Base-by-base conservation (phyloP, 257 asterid genomes). In the Jacaranda copaia region DNA sequence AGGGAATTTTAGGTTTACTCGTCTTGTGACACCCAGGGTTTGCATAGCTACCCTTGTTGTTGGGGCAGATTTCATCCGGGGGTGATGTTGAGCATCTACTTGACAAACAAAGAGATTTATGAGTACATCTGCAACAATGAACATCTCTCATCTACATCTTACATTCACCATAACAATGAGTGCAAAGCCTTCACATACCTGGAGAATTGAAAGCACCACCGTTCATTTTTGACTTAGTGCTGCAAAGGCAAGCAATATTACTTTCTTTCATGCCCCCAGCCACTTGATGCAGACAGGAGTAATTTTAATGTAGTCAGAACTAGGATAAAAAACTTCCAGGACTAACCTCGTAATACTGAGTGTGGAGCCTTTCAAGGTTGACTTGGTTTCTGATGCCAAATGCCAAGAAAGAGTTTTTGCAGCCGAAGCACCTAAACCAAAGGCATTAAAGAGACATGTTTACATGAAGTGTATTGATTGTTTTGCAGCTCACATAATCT, bases 341-440 rank as follows among this genome's bases (percentile, higher is more conserved):
- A 81, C 89, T 63, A 79, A 94, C 98, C 97, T 86, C 81, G 84
- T 73, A 66, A 88, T 82, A 70, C 88, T 80, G 42, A 78, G 88
- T n/a, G 89, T 82, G 71, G 90, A 79, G 79, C 92, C 96, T 86
- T 89, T 90, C 89, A 93, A 79, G 52, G 94, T 88, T 38, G 99
- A 89, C 81, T 89, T 93, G 62, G 97, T 88, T 77, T 93, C 99
- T 55, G 99, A 88, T 63, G 98, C 98, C 85, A 93, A 85, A 89
- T 96, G 99, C 99, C 99, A 96, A 7, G 97, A 93, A 70, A 96
- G 95, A 81, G 97, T 90, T 77, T 82, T 93, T 59, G 97, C 88
- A 40, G 97, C 91, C 7, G 93, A 84, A 69, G 89, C 88, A 81
- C 93, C 97, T 91, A 76, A 76, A 81, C 73, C 73, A 66, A 71